A percentile compares a stretch with the other conserved stretches of the same genome.
Evolutionary conservation across 495 filamentous ascomycete genomes (phyloP).

Genomic region (Penicillium cosmopolitanum): DNA sequence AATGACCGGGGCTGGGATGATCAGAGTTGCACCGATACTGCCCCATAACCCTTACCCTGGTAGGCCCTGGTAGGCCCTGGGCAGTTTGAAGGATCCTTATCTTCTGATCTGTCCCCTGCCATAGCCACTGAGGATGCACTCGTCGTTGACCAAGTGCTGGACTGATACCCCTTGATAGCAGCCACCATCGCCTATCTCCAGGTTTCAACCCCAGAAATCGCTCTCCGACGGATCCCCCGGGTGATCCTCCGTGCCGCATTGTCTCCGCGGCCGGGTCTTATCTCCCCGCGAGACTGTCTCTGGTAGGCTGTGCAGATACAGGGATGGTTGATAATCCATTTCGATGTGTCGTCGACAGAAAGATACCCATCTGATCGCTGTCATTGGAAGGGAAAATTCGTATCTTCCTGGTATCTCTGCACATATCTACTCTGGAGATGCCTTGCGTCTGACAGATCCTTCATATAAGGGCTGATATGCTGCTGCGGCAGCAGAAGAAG

Average conservation of each 20-base stretch:
- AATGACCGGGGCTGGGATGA: not conserved
- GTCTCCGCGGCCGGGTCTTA: slow-evolving; percentile 9
- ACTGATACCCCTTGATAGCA: slow-evolving; percentile 10
- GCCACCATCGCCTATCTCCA: slow-evolving; percentile 25
- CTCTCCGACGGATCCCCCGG: slow-evolving; percentile 14
- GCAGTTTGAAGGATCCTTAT: slow-evolving; percentile 1
- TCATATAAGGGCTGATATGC: not conserved
- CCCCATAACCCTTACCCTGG: not conserved
- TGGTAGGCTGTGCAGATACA: not conserved
- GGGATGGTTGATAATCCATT: slow-evolving; percentile 12
- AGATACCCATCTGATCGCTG: not conserved
- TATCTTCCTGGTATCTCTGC: not conserved
- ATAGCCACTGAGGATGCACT: not conserved
- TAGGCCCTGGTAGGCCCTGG: not conserved
- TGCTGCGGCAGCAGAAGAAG: not conserved
- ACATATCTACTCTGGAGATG: no score
- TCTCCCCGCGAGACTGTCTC: slow-evolving; percentile 1
- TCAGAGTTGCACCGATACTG: not conserved
- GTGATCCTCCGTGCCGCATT: slow-evolving; percentile 8
- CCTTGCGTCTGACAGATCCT: no score
- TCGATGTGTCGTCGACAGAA: slow-evolving; percentile 12
- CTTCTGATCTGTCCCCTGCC: slow-evolving; percentile 1
- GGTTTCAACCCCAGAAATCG: slow-evolving; percentile 26
- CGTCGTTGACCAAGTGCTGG: not conserved
- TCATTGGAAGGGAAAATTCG: not conserved